phyloP scores from a whole-genome alignment of 2,329 filamentous ascomycete species.

The Stagonosporopsis vannaccii region DNA sequence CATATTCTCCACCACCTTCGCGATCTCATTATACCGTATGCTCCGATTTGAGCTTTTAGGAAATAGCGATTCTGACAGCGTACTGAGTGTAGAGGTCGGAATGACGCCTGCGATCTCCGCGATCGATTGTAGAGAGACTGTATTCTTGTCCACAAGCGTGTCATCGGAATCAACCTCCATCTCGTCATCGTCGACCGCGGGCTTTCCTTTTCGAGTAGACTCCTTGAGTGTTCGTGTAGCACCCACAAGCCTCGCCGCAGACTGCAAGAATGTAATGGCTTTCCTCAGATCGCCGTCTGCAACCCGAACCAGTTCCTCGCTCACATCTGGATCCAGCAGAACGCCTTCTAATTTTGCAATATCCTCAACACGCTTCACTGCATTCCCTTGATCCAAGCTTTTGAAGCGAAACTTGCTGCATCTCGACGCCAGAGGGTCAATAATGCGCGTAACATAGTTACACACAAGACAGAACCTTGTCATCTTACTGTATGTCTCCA shows the following conservation, averaged over 20 bases:
- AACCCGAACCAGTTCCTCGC: conserved; percentile 83
- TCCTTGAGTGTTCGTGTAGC: conserved; percentile 52
- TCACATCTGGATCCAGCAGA: conserved; percentile 75
- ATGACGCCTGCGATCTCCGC: conserved; percentile 98
- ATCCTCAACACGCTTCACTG: conserved; percentile 76
- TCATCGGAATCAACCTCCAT: conserved; percentile 54
- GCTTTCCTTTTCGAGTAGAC: conserved; percentile 54
- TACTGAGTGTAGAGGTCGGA: conserved; percentile 74
- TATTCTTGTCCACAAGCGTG: conserved; percentile 12
- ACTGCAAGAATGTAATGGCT: conserved; percentile 95
- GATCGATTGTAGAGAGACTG: conserved; percentile 74
- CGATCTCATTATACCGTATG: conserved; percentile 72
- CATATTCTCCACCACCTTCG: conserved; percentile 84
- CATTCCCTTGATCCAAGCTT: conserved; percentile 86
- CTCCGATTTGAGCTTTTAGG: conserved; percentile 59
- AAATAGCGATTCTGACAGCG: conserved; percentile 76
- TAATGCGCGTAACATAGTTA: conserved; percentile 98
- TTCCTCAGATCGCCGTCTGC: conserved; percentile 95
- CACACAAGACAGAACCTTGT: conserved; percentile 97
- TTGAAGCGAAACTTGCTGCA: conserved; percentile 99
- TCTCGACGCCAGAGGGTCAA: conserved; percentile 89
- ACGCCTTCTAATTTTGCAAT: conserved; percentile 86
- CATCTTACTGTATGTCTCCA: conserved; percentile 98
- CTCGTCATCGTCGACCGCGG: conserved; percentile 58
- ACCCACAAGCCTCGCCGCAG: conserved; percentile 86